Percentiles rank a stretch among this genome's conserved stretches.
Conservation (phyloP, 2,329 filamentous ascomycete species). For the Camillea tinctor region DNA sequence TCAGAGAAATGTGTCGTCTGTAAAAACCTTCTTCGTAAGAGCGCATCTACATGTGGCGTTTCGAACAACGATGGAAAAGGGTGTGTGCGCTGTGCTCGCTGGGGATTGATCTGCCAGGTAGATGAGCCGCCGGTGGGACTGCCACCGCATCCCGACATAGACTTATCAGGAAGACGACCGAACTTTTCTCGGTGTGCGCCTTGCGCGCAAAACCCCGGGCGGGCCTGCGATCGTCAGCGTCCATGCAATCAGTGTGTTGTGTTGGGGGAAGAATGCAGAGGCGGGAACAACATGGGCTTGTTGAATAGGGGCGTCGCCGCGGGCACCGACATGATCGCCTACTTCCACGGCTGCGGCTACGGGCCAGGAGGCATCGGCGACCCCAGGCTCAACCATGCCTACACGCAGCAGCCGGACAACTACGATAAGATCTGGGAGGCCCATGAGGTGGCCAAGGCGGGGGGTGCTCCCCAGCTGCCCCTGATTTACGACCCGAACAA, state of each 20-base stretch:
- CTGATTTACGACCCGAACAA: not conserved
- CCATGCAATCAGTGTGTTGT: too few species aligned
- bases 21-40: not conserved
- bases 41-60: too few species aligned
- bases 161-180: too few species aligned
- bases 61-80: conserved; percentile 4
- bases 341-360: conserved; percentile 35
- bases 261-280: too few species aligned
- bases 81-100: not conserved
- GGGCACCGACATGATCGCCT: conserved; percentile 27
- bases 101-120: not conserved
- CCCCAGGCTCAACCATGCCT: not conserved
- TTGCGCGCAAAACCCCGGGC: too few species aligned
- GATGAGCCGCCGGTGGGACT: too few species aligned
- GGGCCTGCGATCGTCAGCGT: too few species aligned
- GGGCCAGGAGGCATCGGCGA: conserved; percentile 30
- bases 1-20: not conserved
- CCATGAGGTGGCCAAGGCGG: not conserved
- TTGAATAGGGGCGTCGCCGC: conserved; percentile 14
- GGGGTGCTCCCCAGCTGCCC: not conserved
- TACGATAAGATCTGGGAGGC: not conserved
- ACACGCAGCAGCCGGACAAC: not conserved
- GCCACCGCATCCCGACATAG: too few species aligned
- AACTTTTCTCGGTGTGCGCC: too few species aligned
- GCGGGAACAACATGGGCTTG: not conserved